These are phyloP conservation scores for Schizosaccharomyces pombe DNA, from an alignment of 805 yeast species.

Conservation along the genomic window DNA sequence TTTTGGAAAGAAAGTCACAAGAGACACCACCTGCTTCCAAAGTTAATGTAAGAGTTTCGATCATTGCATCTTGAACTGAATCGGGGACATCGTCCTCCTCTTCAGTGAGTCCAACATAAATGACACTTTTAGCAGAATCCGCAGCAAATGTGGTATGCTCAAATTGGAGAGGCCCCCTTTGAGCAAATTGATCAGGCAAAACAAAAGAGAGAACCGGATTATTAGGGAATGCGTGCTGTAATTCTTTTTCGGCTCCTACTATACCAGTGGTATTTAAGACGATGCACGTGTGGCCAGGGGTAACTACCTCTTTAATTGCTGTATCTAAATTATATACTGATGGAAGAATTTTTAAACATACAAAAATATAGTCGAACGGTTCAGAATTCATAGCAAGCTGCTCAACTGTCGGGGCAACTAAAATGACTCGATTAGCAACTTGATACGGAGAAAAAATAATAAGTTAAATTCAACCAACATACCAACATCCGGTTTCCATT, in stretches of 20 bases:
- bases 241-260: slow-evolving; percentile 34
- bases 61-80: slow-evolving; percentile 7
- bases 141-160: slow-evolving; percentile 7
- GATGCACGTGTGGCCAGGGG: slow-evolving; percentile 24
- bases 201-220: slow-evolving; percentile 37
- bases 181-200: slow-evolving; percentile 15
- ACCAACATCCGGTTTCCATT: not conserved
- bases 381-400: not conserved
- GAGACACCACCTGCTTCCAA: slow-evolving; percentile 10
- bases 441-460: not conserved
- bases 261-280: slow-evolving; percentile 31
- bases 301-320: slow-evolving; percentile 27
- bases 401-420: not conserved
- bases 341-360: slow-evolving; percentile 43
- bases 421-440: not conserved
- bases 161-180: slow-evolving; percentile 10
- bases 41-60: slow-evolving; percentile 9
- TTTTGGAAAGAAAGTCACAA: slow-evolving; percentile 9
- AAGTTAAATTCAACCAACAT: not conserved
- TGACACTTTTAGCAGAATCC: slow-evolving; percentile 4
- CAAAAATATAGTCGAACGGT: slow-evolving; percentile 32
- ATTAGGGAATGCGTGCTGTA: slow-evolving; percentile 27
- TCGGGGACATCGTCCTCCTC: slow-evolving; percentile 5
- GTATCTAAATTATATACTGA: slow-evolving; percentile 34
- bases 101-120: slow-evolving; percentile 8